A percentile compares a stretch with the other conserved stretches of the same genome.
phyloP scores from a whole-genome alignment of 805 yeast genomes.

The Danielia reshetovae region DNA sequence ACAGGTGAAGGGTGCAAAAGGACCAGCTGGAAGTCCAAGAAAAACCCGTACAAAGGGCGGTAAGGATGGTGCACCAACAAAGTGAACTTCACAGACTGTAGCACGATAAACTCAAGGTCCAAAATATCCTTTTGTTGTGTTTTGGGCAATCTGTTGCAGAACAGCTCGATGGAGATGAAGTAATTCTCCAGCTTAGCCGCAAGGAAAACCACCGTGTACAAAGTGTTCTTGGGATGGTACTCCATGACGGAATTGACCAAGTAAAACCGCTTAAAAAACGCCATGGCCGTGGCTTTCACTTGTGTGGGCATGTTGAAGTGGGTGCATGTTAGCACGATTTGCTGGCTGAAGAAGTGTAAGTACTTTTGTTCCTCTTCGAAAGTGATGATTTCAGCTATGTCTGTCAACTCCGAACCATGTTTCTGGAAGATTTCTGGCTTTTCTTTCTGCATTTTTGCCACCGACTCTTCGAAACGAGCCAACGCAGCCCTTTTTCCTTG shows the following conservation, averaged over 20 bases:
- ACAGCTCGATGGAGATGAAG: slow-evolving; percentile 79
- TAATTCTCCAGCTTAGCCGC: slow-evolving; percentile 93
- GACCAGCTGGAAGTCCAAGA: slow-evolving; percentile 74
- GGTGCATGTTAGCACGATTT: slow-evolving; percentile 64
- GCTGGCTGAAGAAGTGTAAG: slow-evolving; percentile 68
- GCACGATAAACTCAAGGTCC: slow-evolving; percentile 72
- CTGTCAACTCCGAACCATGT: slow-evolving; percentile 26
- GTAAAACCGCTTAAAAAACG: slow-evolving; percentile 78
- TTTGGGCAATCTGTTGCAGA: slow-evolving; percentile 66
- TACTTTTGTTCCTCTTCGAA: slow-evolving; percentile 68
- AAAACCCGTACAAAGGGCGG: slow-evolving; percentile 90
- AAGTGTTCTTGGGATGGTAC: slow-evolving; percentile 76
- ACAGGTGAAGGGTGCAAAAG: slow-evolving; percentile 40
- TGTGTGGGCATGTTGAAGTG: slow-evolving; percentile 83
- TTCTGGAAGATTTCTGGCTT: slow-evolving; percentile 28
- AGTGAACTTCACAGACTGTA: slow-evolving; percentile 74
- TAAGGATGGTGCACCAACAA: slow-evolving; percentile 85
- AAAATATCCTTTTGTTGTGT: slow-evolving; percentile 64
- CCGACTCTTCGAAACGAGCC: slow-evolving; percentile 25
- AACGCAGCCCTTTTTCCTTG: slow-evolving; percentile 45
- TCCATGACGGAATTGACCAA: slow-evolving; percentile 80
- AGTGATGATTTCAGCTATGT: slow-evolving; percentile 44
- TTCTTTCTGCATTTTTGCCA: slow-evolving; percentile 14
- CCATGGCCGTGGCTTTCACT: slow-evolving; percentile 80
- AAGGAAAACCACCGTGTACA: slow-evolving; percentile 70